A percentile compares a stretch with the other conserved stretches of the same genome.
Evolutionary conservation across 1,139 yeast genomes (phyloP).

Genomic region (Pichia cactophila): DNA sequence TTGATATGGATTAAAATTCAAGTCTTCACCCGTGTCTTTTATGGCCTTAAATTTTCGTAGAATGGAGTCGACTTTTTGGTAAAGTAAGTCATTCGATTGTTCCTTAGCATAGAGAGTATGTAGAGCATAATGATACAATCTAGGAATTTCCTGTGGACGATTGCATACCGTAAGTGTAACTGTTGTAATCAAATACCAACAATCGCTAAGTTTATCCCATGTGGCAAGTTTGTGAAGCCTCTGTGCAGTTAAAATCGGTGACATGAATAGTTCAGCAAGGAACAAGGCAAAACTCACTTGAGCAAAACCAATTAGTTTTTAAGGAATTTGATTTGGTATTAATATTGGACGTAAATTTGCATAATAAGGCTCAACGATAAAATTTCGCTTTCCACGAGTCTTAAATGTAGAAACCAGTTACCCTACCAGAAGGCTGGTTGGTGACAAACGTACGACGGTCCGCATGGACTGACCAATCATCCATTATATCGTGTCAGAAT

Average conservation of each 20-base stretch:
- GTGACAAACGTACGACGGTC: too few relatives aligned
- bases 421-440: too few relatives aligned
- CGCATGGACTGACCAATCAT: too few relatives aligned
- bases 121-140: slow-evolving; percentile 65
- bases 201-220: slow-evolving; percentile 28
- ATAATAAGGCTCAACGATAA: too few relatives aligned
- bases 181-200: slow-evolving; percentile 75
- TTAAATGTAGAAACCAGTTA: too few relatives aligned
- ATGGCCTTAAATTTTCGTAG: slow-evolving; percentile 14
- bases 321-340: too few relatives aligned
- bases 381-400: too few relatives aligned
- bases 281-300: too few relatives aligned
- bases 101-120: slow-evolving; percentile 24
- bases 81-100: slow-evolving; percentile 25
- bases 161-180: slow-evolving; percentile 79
- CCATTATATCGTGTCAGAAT: too few relatives aligned
- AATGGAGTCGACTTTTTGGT: slow-evolving; percentile 10
- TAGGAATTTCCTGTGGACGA: slow-evolving; percentile 73
- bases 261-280: neutral
- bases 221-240: slow-evolving; percentile 48
- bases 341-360: too few relatives aligned
- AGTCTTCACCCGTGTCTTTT: slow-evolving; percentile 13
- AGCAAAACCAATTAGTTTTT: too few relatives aligned
- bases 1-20: slow-evolving; percentile 5
- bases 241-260: slow-evolving; percentile 44